These are phyloP conservation scores for Pseudogymnoascus pannorum DNA, from an alignment of 2,329 filamentous ascomycete genomes.

Conservation along the genomic window DNA sequence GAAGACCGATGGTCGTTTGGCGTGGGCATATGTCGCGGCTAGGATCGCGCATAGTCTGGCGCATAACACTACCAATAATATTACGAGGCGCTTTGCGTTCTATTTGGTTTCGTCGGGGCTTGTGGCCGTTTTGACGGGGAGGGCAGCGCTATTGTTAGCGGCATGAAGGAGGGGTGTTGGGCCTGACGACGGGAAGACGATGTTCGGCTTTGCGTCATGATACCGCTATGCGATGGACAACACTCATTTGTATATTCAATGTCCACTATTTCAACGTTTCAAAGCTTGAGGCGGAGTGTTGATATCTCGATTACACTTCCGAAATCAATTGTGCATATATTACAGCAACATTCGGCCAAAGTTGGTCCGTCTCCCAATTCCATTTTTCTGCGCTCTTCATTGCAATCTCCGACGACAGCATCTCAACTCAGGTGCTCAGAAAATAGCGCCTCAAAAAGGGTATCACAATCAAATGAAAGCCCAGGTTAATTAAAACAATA, in stretches of 20 bases:
- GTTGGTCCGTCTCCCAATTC: background rate
- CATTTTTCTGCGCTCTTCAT: background rate
- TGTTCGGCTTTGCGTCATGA: background rate
- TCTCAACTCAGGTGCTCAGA: background rate
- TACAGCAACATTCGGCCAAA: background rate
- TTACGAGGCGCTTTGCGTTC: constrained; percentile 31
- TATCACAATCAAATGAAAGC: background rate
- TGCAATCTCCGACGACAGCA: background rate
- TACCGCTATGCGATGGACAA: background rate
- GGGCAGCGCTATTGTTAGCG: constrained; percentile 12
- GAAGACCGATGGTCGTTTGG: constrained; percentile 28
- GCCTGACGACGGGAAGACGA: background rate
- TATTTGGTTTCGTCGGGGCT: constrained; percentile 28
- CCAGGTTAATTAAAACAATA: background rate
- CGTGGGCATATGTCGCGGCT: constrained; percentile 37
- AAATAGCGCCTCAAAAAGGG: background rate
- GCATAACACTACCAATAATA: constrained; percentile 32
- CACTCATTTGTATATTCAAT: background rate
- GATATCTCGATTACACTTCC: background rate
- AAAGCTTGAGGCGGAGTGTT: background rate
- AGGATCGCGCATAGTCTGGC: constrained; percentile 35
- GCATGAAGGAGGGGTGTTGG: background rate
- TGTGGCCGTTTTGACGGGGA: constrained; percentile 28
- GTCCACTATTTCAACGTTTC: background rate
- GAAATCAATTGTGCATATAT: background rate